Base-by-base conservation (phyloP, 371 early-diverging fungal genomes). In the Haplosporangium sp. region DNA sequence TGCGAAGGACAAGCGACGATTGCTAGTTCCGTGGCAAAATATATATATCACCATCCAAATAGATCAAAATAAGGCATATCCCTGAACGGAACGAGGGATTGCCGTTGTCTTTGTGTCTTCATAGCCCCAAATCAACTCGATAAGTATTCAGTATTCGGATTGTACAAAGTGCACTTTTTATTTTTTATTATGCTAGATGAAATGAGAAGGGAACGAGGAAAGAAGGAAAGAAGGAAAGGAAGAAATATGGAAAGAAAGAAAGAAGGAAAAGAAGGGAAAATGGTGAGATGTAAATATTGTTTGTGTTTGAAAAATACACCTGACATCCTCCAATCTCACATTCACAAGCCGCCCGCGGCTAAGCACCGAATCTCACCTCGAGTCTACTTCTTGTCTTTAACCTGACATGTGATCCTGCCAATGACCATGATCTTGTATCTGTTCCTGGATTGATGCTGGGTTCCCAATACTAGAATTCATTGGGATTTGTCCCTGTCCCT, bases 21-120 rank as follows among this genome's bases (percentile, higher is more conserved):
- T 35, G 48, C 35, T 45, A 34, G 6, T 62, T 61, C 47, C 19
- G 62, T 62, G 47, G 35, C 27, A 42, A 62, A 61, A 61, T 44
- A 44, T 11, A 42, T 13, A 44, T 44, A 27, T 27, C 27, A 27
- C 27, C 27, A 27, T 27, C 27, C 27, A 27, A 27, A 27, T 27
- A 27, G 27, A 27, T 27, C 27, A 27, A 27, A 27, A 27, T 27
- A 27, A 27, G 27, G 27, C 27, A 27, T 27, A 27, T 27, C 27
- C 27, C 27, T 27, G 27, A 27, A 27, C 27, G 27, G 27, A 27
- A 27, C 27, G 27, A 27, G 27, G 27, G 27, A 27, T 27, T 27
- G 27, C 27, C 27, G 27, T 27, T 27, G 27, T 27, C 27, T 27
- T 27, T 27, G 27, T 27, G 27, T 27, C 27, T 27, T 27, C 27